Conservation (phyloP, 192 early-diverging fungal genomes). For the Coemansia umbellata region DNA sequence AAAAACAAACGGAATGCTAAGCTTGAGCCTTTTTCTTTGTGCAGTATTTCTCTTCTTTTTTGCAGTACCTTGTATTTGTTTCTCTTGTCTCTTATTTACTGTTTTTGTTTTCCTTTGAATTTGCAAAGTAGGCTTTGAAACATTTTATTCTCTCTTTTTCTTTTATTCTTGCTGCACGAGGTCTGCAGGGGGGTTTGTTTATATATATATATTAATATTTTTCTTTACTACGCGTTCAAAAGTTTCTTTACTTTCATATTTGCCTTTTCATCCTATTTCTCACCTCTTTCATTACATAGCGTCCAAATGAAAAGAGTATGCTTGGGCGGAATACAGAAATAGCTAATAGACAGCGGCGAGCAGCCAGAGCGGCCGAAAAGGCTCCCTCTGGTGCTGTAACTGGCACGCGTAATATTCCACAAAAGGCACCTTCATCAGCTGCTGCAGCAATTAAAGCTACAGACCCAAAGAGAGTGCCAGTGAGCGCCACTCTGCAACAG, state of each 20-base stretch:
- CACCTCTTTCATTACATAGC: neutral
- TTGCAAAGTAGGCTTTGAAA: too few species aligned
- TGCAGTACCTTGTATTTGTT: neutral
- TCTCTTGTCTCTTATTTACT: neutral
- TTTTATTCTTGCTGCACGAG: neutral
- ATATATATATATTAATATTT: neutral
- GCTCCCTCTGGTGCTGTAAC: neutral
- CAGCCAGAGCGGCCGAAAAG: neutral
- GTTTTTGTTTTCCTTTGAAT: neutral
- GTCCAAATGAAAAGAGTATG: conserved; percentile 6
- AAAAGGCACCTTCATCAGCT: neutral
- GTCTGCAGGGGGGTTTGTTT: too few species aligned
- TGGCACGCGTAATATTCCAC: neutral
- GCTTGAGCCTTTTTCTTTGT: neutral
- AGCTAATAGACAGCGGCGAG: conserved; percentile 13
- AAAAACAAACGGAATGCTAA: too few species aligned
- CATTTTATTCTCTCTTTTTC: too few species aligned
- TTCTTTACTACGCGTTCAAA: neutral
- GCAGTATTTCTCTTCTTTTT: neutral
- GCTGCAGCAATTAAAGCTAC: conserved; percentile 4
- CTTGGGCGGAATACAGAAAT: conserved; percentile 15
- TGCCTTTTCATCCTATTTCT: neutral
- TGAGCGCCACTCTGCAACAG: neutral
- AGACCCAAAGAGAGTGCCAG: neutral
- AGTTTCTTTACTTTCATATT: neutral